phyloP scores from a whole-genome alignment of 2,329 filamentous ascomycete species.

The Acrocalymma vagum region DNA sequence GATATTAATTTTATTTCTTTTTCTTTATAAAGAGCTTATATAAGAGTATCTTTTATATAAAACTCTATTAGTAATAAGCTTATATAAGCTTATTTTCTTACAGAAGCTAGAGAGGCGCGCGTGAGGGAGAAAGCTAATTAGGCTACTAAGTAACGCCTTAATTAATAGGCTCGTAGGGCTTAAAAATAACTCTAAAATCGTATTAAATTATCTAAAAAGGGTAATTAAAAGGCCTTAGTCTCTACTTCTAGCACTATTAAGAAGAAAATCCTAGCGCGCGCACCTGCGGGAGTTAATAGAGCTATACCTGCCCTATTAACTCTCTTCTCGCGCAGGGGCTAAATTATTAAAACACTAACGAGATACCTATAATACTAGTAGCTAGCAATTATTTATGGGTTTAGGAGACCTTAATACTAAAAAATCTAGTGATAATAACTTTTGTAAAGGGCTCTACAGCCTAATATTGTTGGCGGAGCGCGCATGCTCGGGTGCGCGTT shows the following conservation, averaged over 20 bases:
- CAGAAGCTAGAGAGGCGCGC: background rate
- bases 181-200: background rate
- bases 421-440: constrained; percentile 2
- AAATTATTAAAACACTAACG: background rate
- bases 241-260: too few relatives aligned
- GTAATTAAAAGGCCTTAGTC: too few relatives aligned
- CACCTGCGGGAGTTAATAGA: too few relatives aligned
- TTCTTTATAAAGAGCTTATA: too few relatives aligned
- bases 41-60: too few relatives aligned
- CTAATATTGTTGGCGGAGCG: constrained; percentile 1
- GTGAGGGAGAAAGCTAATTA: constrained; percentile 1
- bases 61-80: too few relatives aligned
- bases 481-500: background rate
- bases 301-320: too few relatives aligned
- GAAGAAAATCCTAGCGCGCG: background rate
- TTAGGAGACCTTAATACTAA: constrained; percentile 1
- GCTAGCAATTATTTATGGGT: background rate
- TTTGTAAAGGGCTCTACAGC: constrained; percentile 1
- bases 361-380: background rate
- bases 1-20: too few relatives aligned
- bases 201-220: too few relatives aligned
- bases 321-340: too few relatives aligned
- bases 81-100: too few relatives aligned
- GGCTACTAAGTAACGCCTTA: background rate
- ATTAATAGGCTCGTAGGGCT: background rate